Evolutionary conservation across 176 grass and related monocot species (phyloP).

Genomic region (Hordeum vulgare): DNA sequence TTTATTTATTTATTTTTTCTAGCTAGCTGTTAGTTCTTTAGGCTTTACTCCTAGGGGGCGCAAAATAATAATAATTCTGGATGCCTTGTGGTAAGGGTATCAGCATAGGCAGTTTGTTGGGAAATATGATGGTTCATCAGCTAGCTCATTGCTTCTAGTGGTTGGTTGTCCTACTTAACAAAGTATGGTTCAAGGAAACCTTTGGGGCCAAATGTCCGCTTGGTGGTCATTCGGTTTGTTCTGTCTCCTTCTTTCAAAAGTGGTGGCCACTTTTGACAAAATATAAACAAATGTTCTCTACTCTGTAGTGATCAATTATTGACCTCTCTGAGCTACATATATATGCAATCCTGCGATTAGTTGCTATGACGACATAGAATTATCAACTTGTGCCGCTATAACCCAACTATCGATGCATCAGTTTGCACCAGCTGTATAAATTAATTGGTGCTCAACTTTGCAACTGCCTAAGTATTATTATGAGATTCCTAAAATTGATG

Average conservation of each 20-base stretch:
- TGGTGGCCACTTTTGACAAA: not conserved
- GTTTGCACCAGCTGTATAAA: not conserved
- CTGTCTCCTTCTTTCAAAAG: slow-evolving; percentile 51
- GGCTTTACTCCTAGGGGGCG: slow-evolving; percentile 35
- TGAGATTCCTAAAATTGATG: not conserved
- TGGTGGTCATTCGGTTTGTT: slow-evolving; percentile 47
- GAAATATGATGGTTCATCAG: slow-evolving; percentile 45
- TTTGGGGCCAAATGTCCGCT: slow-evolving; percentile 33
- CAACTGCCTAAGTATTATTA: not conserved
- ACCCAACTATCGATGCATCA: not conserved
- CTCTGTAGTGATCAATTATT: slow-evolving; percentile 20
- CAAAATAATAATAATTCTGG: slow-evolving; percentile 8
- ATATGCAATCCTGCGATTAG: not conserved
- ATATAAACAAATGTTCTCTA: not conserved
- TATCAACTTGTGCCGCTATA: not conserved
- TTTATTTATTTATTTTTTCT: not conserved
- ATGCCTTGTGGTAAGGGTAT: slow-evolving; percentile 34
- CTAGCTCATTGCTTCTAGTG: slow-evolving; percentile 31
- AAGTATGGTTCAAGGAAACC: slow-evolving; percentile 31
- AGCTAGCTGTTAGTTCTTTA: slow-evolving; percentile 41
- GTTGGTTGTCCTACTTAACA: slow-evolving; percentile 37
- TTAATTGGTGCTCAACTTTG: not conserved
- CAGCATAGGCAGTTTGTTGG: slow-evolving; percentile 34
- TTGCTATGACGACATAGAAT: not conserved
- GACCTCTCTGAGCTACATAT: not conserved